Percentiles rank a stretch among this genome's conserved stretches.
Evolutionary conservation across 2,329 filamentous ascomycete species (phyloP).

Genomic region (Alternaria longipes): DNA sequence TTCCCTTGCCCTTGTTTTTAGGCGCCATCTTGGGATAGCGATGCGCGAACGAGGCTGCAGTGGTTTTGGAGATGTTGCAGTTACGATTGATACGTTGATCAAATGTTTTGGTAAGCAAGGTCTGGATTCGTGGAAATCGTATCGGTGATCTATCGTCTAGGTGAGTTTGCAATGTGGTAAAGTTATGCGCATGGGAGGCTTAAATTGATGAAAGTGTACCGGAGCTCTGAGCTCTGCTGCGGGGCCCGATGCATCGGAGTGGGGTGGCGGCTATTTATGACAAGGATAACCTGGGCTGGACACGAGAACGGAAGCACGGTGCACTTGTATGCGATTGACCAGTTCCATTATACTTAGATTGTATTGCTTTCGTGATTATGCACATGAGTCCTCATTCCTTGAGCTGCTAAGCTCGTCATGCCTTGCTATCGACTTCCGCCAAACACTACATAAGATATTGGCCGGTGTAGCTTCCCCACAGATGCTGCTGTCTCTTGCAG

Average conservation of each 20-base stretch:
- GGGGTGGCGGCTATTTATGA: not conserved
- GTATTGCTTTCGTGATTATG: constrained; percentile 7
- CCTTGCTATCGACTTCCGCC: not conserved
- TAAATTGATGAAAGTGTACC: not conserved
- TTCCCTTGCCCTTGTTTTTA: constrained; percentile 42
- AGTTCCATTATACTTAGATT: not conserved
- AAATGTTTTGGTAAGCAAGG: not conserved
- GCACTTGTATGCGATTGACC: not conserved
- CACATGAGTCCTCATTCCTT: constrained; percentile 5
- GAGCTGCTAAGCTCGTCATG: not conserved
- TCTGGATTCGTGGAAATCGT: not conserved
- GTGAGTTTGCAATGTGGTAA: not conserved
- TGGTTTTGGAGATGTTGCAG: not conserved
- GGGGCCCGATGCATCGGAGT: constrained; percentile 5
- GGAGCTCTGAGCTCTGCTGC: constrained; percentile 3
- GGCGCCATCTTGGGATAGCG: constrained; percentile 27
- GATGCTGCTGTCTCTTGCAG: not conserved
- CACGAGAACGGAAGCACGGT: not conserved
- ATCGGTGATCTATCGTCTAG: not conserved
- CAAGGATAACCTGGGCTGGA: not conserved
- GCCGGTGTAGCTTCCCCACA: constrained; percentile 7
- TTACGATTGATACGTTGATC: not conserved
- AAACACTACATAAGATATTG: constrained; percentile 1
- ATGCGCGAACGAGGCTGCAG: not conserved
- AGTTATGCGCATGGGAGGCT: not conserved